Percentiles rank a stretch among this genome's conserved stretches.
Conservation (phyloP, 805 yeast species). For the Komagataella pseudopastoris region DNA sequence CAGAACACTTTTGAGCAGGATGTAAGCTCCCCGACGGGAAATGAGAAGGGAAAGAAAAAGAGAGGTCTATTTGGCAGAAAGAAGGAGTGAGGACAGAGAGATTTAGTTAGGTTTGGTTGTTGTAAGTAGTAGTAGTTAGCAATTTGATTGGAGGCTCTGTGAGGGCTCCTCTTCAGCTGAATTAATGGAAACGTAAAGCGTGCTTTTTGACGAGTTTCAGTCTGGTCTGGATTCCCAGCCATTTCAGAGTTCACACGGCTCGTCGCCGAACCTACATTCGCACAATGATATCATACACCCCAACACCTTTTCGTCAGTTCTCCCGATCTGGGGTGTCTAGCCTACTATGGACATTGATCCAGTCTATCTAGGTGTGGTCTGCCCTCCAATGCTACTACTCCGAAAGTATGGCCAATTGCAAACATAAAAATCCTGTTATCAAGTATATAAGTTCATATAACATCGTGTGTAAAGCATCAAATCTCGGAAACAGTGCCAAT, state of each 20-base stretch:
- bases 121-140: background rate
- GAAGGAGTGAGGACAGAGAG: slow-evolving; percentile 8
- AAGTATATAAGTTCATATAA: background rate
- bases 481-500: background rate
- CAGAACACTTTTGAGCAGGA: slow-evolving; percentile 11
- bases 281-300: background rate
- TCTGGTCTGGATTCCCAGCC: background rate
- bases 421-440: background rate
- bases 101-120: background rate
- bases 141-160: background rate
- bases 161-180: background rate
- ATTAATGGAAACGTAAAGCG: background rate
- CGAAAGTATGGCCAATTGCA: background rate
- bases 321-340: background rate
- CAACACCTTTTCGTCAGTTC: background rate
- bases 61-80: slow-evolving; percentile 68
- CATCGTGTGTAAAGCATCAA: background rate
- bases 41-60: slow-evolving; percentile 54
- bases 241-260: background rate
- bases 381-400: background rate
- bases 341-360: background rate
- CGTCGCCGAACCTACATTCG: background rate
- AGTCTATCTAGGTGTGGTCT: background rate
- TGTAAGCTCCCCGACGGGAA: slow-evolving; percentile 25
- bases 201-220: background rate